A percentile compares a stretch with the other conserved stretches of the same genome.
Evolutionary conservation across 805 yeast species (phyloP).

Genomic region (Hagleromyces aurorensis): DNA sequence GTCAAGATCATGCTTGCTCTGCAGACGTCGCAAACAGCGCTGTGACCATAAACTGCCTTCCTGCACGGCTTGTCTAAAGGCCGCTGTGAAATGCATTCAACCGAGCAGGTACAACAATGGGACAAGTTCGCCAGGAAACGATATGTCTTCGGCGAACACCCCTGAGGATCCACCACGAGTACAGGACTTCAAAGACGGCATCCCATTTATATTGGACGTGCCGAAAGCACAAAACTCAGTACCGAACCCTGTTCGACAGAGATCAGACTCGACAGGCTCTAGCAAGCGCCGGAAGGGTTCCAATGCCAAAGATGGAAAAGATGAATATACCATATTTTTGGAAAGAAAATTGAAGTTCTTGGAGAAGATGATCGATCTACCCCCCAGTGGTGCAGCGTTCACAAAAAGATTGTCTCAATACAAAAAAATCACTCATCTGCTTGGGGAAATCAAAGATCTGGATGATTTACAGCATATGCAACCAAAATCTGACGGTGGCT

Average conservation of each 20-base stretch:
- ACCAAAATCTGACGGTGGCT: slow-evolving; percentile 1
- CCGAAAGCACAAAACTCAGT: too few species aligned
- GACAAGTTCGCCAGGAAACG: too few species aligned
- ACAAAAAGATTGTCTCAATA: slow-evolving; percentile 31
- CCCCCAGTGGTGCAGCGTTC: slow-evolving; percentile 21
- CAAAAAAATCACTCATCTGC: slow-evolving; percentile 33
- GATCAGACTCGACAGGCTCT: not conserved
- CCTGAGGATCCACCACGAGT: too few species aligned
- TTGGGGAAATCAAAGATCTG: slow-evolving; percentile 13
- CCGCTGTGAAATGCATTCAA: slow-evolving; percentile 53
- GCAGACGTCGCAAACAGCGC: slow-evolving; percentile 52
- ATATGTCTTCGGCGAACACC: too few species aligned
- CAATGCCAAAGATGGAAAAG: slow-evolving; percentile 27
- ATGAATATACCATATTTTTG: slow-evolving; percentile 48
- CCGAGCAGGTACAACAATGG: slow-evolving; percentile 47
- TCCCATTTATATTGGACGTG: too few species aligned
- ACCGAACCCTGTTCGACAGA: slow-evolving; percentile 1
- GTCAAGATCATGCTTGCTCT: slow-evolving; percentile 47
- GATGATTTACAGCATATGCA: slow-evolving; percentile 1
- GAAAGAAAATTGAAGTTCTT: slow-evolving; percentile 48
- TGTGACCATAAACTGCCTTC: slow-evolving; percentile 60
- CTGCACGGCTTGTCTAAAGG: slow-evolving; percentile 59
- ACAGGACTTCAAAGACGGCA: too few species aligned
- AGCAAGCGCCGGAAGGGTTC: not conserved
- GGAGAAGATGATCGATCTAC: slow-evolving; percentile 36